A percentile compares a stretch with the other conserved stretches of the same genome.
Conservation (phyloP, 257 asterid genomes). For the Mentha longifolia region DNA sequence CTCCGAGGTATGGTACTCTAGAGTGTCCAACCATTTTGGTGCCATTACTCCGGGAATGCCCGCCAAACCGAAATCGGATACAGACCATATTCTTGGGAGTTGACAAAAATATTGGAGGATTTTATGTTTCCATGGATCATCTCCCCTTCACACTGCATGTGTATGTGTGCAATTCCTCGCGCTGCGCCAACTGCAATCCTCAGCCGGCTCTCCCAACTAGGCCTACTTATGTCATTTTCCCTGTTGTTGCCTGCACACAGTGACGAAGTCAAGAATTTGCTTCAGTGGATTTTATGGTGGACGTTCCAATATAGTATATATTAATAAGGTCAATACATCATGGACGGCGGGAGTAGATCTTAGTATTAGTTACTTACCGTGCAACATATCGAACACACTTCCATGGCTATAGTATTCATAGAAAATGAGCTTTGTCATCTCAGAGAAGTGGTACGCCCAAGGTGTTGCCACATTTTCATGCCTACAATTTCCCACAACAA, state of each 20-base stretch:
- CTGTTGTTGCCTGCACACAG: background rate
- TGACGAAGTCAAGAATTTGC: too few relatives aligned
- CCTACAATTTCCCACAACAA: background rate
- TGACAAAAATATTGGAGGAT: too few relatives aligned
- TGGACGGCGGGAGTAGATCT: too few relatives aligned
- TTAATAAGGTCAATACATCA: too few relatives aligned
- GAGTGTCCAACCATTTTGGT: background rate
- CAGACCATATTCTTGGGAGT: background rate
- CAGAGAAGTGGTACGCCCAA: constrained; percentile 24
- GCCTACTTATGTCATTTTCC: background rate
- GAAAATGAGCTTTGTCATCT: background rate
- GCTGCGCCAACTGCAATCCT: constrained; percentile 25
- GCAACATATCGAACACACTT: constrained; percentile 34
- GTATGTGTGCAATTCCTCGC: too few relatives aligned
- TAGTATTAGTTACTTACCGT: background rate
- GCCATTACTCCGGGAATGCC: background rate
- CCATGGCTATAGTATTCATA: constrained; percentile 42
- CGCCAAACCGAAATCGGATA: background rate
- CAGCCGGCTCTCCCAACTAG: background rate
- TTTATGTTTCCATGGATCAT: too few relatives aligned
- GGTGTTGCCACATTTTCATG: constrained; percentile 30
- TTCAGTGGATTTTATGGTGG: too few relatives aligned
- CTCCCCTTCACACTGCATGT: too few relatives aligned
- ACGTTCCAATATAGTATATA: too few relatives aligned
- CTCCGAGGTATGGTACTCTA: background rate